Evolutionary conservation across 345 rosid genomes (phyloP).

Genomic region (Acer saccharum): DNA sequence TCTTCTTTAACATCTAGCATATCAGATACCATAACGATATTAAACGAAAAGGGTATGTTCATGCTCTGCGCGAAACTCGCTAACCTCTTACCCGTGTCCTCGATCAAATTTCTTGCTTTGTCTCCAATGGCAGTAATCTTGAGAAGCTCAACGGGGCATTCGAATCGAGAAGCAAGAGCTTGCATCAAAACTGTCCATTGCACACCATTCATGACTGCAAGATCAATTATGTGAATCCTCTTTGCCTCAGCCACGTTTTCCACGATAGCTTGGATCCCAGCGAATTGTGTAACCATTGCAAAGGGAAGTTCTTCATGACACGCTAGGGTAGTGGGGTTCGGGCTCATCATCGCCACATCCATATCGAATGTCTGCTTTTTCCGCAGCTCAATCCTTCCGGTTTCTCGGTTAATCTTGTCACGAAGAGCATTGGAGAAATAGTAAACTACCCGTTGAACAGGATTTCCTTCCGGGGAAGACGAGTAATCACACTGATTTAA

Average conservation of each 20-base stretch:
- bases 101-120: constrained; percentile 17
- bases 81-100: constrained; percentile 44
- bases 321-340: constrained; percentile 21
- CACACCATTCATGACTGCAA: constrained; percentile 35
- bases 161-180: constrained; percentile 40
- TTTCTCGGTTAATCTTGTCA: constrained; percentile 48
- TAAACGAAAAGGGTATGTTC: constrained; percentile 43
- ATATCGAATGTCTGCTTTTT: constrained; percentile 10
- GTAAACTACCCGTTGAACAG: constrained; percentile 45
- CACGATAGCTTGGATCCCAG: constrained; percentile 47
- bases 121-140: constrained; percentile 49
- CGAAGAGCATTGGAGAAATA: constrained; percentile 46
- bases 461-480: constrained; percentile 39
- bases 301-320: constrained; percentile 40
- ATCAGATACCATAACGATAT: constrained; percentile 35
- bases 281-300: constrained; percentile 31
- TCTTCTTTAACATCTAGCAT: constrained; percentile 47
- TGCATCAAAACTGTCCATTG: constrained; percentile 55
- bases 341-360: constrained; percentile 20
- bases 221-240: constrained; percentile 47
- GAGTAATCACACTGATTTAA: constrained; percentile 33
- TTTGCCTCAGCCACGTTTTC: constrained; percentile 44
- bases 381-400: constrained; percentile 21
- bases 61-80: constrained; percentile 37
- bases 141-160: constrained; percentile 39